A percentile compares a stretch with the other conserved stretches of the same genome.
phyloP scores from a whole-genome alignment of 2,329 filamentous ascomycete genomes.

The Teratosphaeria epicoccoides region DNA sequence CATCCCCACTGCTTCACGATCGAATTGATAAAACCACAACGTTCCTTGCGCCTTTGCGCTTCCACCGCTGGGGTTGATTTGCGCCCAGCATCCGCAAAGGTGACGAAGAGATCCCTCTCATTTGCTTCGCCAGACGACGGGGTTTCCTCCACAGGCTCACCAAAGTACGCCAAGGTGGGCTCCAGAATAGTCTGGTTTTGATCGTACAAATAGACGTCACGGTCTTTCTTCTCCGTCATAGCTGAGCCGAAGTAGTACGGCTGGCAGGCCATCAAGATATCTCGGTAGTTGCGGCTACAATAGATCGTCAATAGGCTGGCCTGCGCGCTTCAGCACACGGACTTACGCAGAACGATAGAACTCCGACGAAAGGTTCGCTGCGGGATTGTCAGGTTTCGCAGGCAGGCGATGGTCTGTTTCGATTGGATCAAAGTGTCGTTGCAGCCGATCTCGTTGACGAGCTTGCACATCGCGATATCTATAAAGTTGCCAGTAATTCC shows the following conservation, averaged over 20 bases:
- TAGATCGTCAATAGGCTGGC: background rate
- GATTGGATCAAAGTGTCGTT: conserved; percentile 31
- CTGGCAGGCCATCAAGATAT: conserved; percentile 43
- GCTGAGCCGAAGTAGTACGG: conserved; percentile 34
- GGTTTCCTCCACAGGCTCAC: conserved; percentile 32
- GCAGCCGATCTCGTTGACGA: conserved; percentile 37
- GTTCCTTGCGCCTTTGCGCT: conserved; percentile 35
- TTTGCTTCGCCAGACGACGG: conserved; percentile 25
- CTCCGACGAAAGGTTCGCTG: conserved; percentile 32
- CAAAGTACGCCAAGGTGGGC: conserved; percentile 8
- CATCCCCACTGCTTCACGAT: conserved; percentile 16
- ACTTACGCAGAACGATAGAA: conserved; percentile 38
- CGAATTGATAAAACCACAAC: conserved; percentile 40
- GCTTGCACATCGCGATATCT: conserved; percentile 34
- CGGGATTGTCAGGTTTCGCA: conserved; percentile 33
- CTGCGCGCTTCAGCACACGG: background rate
- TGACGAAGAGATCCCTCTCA: conserved; percentile 31
- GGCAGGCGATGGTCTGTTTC: conserved; percentile 35
- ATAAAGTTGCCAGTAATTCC: conserved; percentile 39
- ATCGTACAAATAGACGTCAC: conserved; percentile 39
- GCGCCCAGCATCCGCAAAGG: conserved; percentile 31
- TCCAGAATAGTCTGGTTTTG: conserved; percentile 47
- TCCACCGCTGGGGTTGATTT: conserved; percentile 20
- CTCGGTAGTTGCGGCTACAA: conserved; percentile 35
- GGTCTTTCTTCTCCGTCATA: conserved; percentile 27